A percentile compares a stretch with the other conserved stretches of the same genome.
Conservation (phyloP, 768 basidiomycete genomes). For the Suillus variegatus region DNA sequence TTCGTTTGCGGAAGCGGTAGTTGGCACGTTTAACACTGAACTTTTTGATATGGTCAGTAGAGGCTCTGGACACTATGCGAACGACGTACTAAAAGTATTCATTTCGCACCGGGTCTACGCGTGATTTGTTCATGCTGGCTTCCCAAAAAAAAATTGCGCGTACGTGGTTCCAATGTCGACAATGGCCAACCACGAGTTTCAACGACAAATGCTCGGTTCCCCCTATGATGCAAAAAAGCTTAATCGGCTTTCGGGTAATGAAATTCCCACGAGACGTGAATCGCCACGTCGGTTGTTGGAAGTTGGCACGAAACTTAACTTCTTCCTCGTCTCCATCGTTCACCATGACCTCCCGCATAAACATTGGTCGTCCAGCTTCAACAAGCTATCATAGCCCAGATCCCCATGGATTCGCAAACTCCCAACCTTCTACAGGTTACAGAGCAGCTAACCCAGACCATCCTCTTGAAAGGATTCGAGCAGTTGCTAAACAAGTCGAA, state of each 20-base stretch:
- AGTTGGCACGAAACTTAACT: not conserved
- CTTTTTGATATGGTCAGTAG: constrained; percentile 33
- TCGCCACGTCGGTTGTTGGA: constrained; percentile 2
- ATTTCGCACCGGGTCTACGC: constrained; percentile 11
- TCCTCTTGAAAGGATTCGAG: constrained; percentile 76
- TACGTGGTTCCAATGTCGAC: not conserved
- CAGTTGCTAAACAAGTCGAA: constrained; percentile 75
- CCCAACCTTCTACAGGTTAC: constrained; percentile 68
- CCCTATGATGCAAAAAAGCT: constrained; percentile 1
- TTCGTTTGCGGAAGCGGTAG: constrained; percentile 62
- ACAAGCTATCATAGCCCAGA: constrained; percentile 58
- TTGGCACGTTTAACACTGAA: constrained; percentile 70
- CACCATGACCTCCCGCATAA: constrained; percentile 80
- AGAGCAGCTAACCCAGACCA: constrained; percentile 80
- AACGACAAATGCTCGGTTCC: not conserved
- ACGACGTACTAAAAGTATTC: constrained; percentile 32
- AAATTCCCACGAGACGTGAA: not conserved
- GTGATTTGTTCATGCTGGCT: not conserved
- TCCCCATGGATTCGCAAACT: constrained; percentile 80
- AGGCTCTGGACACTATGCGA: not conserved
- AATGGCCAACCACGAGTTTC: not conserved
- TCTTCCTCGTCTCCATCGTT: constrained; percentile 6
- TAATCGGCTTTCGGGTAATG: not conserved
- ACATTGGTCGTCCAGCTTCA: constrained; percentile 70
- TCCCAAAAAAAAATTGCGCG: not conserved